These are phyloP conservation scores for Spathaspora boniae DNA, from an alignment of 805 yeast species.

Conservation along the genomic window DNA sequence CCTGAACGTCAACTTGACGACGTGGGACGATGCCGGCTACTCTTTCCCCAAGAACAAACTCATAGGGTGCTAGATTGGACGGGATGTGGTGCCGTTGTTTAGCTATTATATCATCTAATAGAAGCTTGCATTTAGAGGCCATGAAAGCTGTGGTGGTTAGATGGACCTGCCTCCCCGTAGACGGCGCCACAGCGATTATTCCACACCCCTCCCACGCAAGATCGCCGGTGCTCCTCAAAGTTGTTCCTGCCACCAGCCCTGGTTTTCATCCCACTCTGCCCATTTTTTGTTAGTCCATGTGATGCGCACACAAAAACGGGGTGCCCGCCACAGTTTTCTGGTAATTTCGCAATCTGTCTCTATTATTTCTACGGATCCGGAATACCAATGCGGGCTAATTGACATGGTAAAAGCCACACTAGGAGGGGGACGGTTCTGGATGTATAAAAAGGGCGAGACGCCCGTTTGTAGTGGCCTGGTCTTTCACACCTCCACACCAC, in stretches of 20 bases:
- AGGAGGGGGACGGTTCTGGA: conserved; percentile 3
- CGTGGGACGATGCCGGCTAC: conserved; percentile 76
- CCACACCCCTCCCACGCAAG: neutral
- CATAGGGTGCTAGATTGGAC: conserved; percentile 13
- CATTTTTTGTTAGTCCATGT: too few relatives aligned
- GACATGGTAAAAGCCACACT: neutral
- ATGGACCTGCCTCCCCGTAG: neutral
- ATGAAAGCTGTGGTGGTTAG: neutral
- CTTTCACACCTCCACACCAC: too few relatives aligned
- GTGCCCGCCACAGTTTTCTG: neutral
- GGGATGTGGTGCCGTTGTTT: neutral
- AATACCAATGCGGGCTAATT: too few relatives aligned
- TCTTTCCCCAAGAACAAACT: conserved; percentile 37
- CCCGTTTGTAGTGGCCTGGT: too few relatives aligned
- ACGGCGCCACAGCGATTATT: neutral
- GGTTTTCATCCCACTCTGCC: neutral
- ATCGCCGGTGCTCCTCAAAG: neutral
- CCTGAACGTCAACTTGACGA: conserved; percentile 61
- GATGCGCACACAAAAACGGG: too few relatives aligned
- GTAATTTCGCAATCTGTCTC: conserved; percentile 3
- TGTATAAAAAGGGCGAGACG: neutral
- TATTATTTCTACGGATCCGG: too few relatives aligned
- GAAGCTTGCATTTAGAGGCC: neutral
- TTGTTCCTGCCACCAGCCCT: conserved; percentile 1
- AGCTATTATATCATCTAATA: neutral